Evolutionary conservation across 2,329 filamentous ascomycete genomes (phyloP).

Genomic region (Aspergillus fumigatiaffinis): DNA sequence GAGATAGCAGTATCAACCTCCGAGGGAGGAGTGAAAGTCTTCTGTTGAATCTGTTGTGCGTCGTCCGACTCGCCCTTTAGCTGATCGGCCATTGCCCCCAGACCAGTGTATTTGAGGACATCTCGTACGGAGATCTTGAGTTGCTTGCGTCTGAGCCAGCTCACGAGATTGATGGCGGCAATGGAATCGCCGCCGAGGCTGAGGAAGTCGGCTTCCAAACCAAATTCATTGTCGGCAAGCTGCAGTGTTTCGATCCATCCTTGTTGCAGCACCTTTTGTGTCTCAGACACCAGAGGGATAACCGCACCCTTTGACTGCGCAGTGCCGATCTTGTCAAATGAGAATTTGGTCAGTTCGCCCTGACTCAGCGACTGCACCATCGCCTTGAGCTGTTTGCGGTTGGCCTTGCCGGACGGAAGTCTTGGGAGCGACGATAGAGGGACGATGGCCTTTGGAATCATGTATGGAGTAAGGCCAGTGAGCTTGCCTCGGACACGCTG

Average conservation of each 20-base stretch:
- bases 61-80: background rate
- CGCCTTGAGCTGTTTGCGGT: slow-evolving; percentile 1
- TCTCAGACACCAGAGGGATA: background rate
- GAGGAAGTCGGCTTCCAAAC: background rate
- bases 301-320: background rate
- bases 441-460: background rate
- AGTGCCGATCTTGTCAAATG: background rate
- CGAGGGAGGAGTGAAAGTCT: background rate
- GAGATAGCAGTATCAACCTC: background rate
- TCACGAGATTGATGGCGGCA: background rate
- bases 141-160: background rate
- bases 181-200: background rate
- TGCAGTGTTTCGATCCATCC: background rate
- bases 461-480: background rate
- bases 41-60: background rate
- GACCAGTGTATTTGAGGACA: background rate
- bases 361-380: background rate
- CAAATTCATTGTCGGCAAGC: background rate
- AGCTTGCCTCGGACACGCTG: background rate
- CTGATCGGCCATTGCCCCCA: background rate
- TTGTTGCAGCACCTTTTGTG: background rate
- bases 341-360: background rate
- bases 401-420: slow-evolving; percentile 7
- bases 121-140: background rate
- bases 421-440: background rate